Percentiles rank a stretch among this genome's conserved stretches.
These are phyloP conservation scores for Amanita pseudoporphyria DNA, from an alignment of 768 basidiomycete species.

Conservation along the genomic window DNA sequence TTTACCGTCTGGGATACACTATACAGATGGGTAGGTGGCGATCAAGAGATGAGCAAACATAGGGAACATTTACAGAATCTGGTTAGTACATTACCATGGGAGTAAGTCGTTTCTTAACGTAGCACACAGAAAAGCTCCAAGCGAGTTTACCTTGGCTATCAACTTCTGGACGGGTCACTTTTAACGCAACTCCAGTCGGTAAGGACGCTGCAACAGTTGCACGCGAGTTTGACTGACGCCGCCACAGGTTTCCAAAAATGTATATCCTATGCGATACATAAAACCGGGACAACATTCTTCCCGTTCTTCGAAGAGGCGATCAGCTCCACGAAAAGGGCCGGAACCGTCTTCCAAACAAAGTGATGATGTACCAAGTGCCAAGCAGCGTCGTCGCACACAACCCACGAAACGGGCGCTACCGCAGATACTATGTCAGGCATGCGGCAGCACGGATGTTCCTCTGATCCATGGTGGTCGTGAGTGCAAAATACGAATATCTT, in stretches of 20 bases:
- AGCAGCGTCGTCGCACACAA: constrained; percentile 25
- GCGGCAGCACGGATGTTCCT: constrained; percentile 61
- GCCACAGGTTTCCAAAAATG: constrained; percentile 32
- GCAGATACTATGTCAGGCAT: constrained; percentile 44
- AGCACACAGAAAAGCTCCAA: constrained; percentile 29
- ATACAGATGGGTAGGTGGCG: constrained; percentile 50
- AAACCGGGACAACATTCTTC: constrained; percentile 35
- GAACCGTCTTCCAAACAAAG: constrained; percentile 4
- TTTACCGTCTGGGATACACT: constrained; percentile 48
- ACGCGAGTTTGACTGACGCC: background rate
- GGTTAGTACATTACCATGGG: constrained; percentile 23
- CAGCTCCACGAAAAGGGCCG: constrained; percentile 17
- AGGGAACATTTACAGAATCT: constrained; percentile 32
- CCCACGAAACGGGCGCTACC: background rate
- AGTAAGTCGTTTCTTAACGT: background rate
- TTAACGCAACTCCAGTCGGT: constrained; percentile 54
- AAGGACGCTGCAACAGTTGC: constrained; percentile 11
- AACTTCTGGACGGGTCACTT: constrained; percentile 44
- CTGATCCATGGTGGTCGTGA: constrained; percentile 69
- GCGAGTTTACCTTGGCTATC: constrained; percentile 47
- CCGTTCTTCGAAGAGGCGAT: constrained; percentile 20
- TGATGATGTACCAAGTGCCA: constrained; percentile 16
- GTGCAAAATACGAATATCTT: constrained; percentile 17
- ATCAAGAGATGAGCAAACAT: constrained; percentile 42
- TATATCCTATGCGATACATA: constrained; percentile 47